These are phyloP conservation scores for Penicillium chermesinum DNA, from an alignment of 495 filamentous ascomycete species.

Conservation along the genomic window DNA sequence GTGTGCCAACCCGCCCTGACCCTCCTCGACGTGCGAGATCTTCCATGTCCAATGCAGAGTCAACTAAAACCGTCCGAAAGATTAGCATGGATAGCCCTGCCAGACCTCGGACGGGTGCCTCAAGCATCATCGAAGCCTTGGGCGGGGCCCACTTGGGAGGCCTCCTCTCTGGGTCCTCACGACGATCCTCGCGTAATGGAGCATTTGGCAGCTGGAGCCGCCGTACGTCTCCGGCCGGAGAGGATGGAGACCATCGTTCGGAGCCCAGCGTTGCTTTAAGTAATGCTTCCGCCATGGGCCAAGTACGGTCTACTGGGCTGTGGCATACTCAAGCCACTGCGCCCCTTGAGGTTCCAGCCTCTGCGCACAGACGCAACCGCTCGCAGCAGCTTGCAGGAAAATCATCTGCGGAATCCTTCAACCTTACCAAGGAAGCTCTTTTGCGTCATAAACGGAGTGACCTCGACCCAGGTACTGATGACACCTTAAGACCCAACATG, in stretches of 20 bases:
- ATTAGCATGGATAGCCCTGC: conserved; percentile 23
- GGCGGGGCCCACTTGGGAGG: conserved; percentile 47
- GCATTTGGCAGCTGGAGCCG: conserved; percentile 42
- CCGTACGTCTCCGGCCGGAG: conserved; percentile 51
- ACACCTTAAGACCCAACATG: conserved; percentile 14
- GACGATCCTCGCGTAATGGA: conserved; percentile 47
- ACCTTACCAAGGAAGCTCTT: conserved; percentile 38
- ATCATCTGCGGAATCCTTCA: conserved; percentile 41
- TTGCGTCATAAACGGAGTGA: conserved; percentile 31
- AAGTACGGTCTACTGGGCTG: conserved; percentile 47
- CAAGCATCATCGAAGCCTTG: conserved; percentile 44
- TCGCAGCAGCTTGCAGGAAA: conserved; percentile 35
- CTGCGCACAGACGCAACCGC: conserved; percentile 32
- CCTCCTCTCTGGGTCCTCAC: conserved; percentile 53
- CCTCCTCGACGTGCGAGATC: conserved; percentile 49
- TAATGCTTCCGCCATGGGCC: conserved; percentile 58
- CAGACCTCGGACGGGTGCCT: conserved; percentile 36
- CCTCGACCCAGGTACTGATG: conserved; percentile 28
- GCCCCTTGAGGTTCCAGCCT: neutral
- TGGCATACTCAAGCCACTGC: conserved; percentile 29
- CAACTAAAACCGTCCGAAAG: conserved; percentile 55
- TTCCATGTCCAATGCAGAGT: conserved; percentile 57
- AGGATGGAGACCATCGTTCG: conserved; percentile 58
- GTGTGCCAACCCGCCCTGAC: conserved; percentile 39
- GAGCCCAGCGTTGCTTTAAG: conserved; percentile 60